Percentiles rank a stretch among this genome's conserved stretches.
phyloP scores from a whole-genome alignment of 192 early-diverging fungal species.

The Backusella mclennaniae region DNA sequence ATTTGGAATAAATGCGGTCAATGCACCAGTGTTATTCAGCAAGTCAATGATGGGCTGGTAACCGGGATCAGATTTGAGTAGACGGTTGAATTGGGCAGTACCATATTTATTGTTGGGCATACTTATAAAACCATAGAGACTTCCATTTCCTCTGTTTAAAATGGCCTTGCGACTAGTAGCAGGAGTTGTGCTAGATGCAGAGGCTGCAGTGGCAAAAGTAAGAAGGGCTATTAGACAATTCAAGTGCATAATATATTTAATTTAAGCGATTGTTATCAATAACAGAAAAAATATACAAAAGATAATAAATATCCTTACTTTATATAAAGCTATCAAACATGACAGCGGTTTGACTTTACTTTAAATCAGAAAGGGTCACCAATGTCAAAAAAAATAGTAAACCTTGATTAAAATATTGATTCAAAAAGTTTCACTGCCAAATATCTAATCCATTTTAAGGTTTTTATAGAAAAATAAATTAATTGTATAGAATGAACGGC shows the following conservation, averaged over 20 bases:
- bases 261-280: background rate
- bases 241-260: background rate
- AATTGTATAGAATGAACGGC: too few relatives aligned
- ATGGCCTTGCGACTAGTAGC: background rate
- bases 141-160: background rate
- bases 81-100: background rate
- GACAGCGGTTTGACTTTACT: background rate
- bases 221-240: background rate
- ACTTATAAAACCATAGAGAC: background rate
- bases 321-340: background rate
- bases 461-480: too few relatives aligned
- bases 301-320: background rate
- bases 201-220: background rate
- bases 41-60: slow-evolving; percentile 8
- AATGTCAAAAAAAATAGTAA: background rate
- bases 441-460: too few relatives aligned
- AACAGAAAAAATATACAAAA: background rate
- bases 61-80: background rate
- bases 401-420: too few relatives aligned
- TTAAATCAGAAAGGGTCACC: background rate
- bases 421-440: too few relatives aligned
- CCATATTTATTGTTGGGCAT: background rate
- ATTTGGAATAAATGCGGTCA: background rate
- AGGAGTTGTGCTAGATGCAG: background rate
- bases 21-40: background rate